Base-by-base conservation (phyloP, 78 protist species). In the Dictyostelium capitatum region DNA sequence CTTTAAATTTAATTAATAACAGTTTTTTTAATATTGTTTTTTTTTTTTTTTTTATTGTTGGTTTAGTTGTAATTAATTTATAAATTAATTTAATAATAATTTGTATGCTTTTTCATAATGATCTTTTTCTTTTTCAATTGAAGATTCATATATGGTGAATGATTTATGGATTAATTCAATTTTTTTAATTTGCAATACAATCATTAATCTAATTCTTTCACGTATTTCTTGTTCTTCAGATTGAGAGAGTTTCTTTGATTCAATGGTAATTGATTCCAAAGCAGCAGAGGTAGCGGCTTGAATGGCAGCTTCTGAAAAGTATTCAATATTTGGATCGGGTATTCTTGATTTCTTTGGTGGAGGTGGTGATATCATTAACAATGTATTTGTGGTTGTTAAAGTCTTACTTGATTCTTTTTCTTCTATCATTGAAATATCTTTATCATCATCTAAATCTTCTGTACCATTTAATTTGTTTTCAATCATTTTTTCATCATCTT, bases 251-350 rank as follows among this genome's bases (percentile, higher is more conserved):
- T n/a, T 89, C 82, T 91, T 91, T 28, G 95, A 80, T 37, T 91
- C 83, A 43, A 11, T 51, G 9, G 65, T 30, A 32, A 89, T 89
- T 30, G 74, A 74, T 23, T 64, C 65, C 1, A 90, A 48, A 7
- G 95, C 95, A 9, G 87, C 89, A 65, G 62, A 69, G 6, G 89
- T 56, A n/a, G 95, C 90, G 0, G 82, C 80, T 48, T 70, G 95
- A 17, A 80, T 80, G 1, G 41, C 65, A 20, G 95, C 43, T 28
- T 74, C 89, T 14, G 80, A 79, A 41, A 90, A 47, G 54, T 54
- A 28, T 65, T 81, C 78, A 32, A 50, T 51, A 64, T 65, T 70
- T 64, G 51, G 43, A 12, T 15, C 51, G 23, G 77, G 41, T n/a
- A 30, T 43, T 37, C 91, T 48, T 4, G 41, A 32, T n/a, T 47